Percentiles rank a stretch among this genome's conserved stretches.
These are phyloP conservation scores for Aspergillus cavernicola DNA, from an alignment of 495 filamentous ascomycete genomes.

Conservation along the genomic window DNA sequence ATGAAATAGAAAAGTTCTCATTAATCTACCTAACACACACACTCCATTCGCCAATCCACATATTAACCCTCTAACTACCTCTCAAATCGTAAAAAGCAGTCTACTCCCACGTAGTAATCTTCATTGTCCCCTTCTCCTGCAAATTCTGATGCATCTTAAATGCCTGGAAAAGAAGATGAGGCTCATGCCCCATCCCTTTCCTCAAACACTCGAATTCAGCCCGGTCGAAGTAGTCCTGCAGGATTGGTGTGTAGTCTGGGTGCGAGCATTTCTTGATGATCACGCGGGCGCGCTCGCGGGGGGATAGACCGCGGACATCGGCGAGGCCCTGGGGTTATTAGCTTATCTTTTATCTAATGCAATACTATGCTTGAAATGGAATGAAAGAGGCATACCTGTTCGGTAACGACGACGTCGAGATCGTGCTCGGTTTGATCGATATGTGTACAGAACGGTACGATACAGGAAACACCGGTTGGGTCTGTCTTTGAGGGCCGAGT, in stretches of 20 bases:
- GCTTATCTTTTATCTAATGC: slow-evolving; percentile 1
- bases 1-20: too few species aligned
- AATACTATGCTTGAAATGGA: neutral
- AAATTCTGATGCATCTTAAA: slow-evolving; percentile 91
- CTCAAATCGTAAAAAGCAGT: neutral
- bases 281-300: slow-evolving; percentile 75
- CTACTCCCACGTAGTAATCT: slow-evolving; percentile 57
- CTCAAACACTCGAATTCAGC: slow-evolving; percentile 83
- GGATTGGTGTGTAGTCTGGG: slow-evolving; percentile 78
- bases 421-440: slow-evolving; percentile 93
- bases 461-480: slow-evolving; percentile 77
- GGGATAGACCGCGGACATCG: slow-evolving; percentile 78
- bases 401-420: slow-evolving; percentile 82
- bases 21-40: too few species aligned
- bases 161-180: slow-evolving; percentile 75
- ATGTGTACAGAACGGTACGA: slow-evolving; percentile 91
- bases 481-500: slow-evolving; percentile 79
- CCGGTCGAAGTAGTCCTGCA: slow-evolving; percentile 79
- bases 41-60: neutral
- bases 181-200: slow-evolving; percentile 90
- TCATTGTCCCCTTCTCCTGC: slow-evolving; percentile 80
- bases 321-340: slow-evolving; percentile 56
- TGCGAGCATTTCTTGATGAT: slow-evolving; percentile 90
- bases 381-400: slow-evolving; percentile 43
- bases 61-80: too few species aligned